Evolutionary conservation across 140 eudicot genomes (phyloP).

Genomic region (Ambrosia hybrid): DNA sequence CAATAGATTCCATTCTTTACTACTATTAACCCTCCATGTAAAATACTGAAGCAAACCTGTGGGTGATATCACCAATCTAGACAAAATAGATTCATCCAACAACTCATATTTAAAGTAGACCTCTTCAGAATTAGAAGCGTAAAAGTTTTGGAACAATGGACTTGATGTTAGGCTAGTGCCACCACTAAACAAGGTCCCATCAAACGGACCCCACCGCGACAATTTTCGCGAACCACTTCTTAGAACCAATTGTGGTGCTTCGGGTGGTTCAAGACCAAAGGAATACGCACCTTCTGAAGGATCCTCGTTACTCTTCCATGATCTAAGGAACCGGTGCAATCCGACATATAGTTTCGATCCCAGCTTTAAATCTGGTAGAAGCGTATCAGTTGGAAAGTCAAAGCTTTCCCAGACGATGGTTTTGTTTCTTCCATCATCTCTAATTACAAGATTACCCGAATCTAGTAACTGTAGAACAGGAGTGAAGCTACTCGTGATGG

Average conservation of each 20-base stretch:
- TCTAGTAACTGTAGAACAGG: slow-evolving; percentile 42
- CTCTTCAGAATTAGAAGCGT: slow-evolving; percentile 24
- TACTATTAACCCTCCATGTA: slow-evolving; percentile 37
- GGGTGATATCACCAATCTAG: slow-evolving; percentile 31
- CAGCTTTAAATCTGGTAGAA: slow-evolving; percentile 37
- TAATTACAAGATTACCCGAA: slow-evolving; percentile 47
- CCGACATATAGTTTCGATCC: slow-evolving; percentile 36
- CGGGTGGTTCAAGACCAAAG: slow-evolving; percentile 35
- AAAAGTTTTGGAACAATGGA: slow-evolving; percentile 27
- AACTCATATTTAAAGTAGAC: slow-evolving; percentile 26
- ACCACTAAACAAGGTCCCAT: slow-evolving; percentile 46
- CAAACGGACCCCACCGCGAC: slow-evolving; percentile 44
- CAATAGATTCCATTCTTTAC: slow-evolving; percentile 36
- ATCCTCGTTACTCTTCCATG: slow-evolving; percentile 45
- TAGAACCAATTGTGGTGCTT: slow-evolving; percentile 40
- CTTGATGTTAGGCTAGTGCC: slow-evolving; percentile 21
- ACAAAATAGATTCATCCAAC: slow-evolving; percentile 32
- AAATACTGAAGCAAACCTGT: slow-evolving; percentile 30
- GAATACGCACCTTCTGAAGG: slow-evolving; percentile 39
- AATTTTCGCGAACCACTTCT: slow-evolving; percentile 25
- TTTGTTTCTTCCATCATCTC: slow-evolving; percentile 18
- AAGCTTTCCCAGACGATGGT: slow-evolving; percentile 41
- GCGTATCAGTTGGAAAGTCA: slow-evolving; percentile 38
- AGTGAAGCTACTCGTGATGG: neutral
- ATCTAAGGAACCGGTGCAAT: slow-evolving; percentile 27